A percentile compares a stretch with the other conserved stretches of the same genome.
Evolutionary conservation across 306 rosid genomes (phyloP).

Genomic region (Vachellia collinsii): DNA sequence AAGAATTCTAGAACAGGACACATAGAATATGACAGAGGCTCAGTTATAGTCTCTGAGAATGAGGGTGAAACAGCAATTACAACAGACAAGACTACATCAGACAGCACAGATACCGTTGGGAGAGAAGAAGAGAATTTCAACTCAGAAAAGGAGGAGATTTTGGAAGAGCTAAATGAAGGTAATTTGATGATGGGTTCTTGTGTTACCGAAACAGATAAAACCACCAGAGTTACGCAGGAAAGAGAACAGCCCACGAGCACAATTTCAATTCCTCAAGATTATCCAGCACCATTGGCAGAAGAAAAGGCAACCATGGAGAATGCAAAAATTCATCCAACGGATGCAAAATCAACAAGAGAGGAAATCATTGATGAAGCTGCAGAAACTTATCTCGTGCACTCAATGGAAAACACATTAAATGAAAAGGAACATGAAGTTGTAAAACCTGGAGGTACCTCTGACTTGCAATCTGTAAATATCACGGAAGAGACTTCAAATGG

Average conservation of each 20-base stretch:
- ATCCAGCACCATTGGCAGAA: not conserved
- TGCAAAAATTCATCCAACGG: not conserved
- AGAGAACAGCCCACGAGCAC: constrained; percentile 19
- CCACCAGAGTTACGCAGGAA: constrained; percentile 7
- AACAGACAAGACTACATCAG: not conserved
- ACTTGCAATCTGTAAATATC: constrained; percentile 14
- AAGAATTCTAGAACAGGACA: not conserved
- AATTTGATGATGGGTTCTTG: not conserved
- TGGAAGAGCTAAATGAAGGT: not conserved
- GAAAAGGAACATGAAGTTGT: constrained; percentile 17
- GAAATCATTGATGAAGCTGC: constrained; percentile 6
- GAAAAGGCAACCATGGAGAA: not conserved
- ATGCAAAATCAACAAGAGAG: not conserved
- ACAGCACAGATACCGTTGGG: not conserved
- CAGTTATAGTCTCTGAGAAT: not conserved
- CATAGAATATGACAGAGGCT: not conserved
- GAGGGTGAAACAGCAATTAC: not conserved
- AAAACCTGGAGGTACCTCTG: constrained; percentile 19
- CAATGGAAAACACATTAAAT: not conserved
- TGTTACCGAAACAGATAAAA: not conserved
- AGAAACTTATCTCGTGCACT: not conserved
- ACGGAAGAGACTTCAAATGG: constrained; percentile 23
- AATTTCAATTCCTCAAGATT: not conserved
- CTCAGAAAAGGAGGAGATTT: not conserved
- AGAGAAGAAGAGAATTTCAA: constrained; percentile 9